Evolutionary conservation across 2,329 filamentous ascomycete genomes (phyloP).

Genomic region (Colletotrichum cuscutae): DNA sequence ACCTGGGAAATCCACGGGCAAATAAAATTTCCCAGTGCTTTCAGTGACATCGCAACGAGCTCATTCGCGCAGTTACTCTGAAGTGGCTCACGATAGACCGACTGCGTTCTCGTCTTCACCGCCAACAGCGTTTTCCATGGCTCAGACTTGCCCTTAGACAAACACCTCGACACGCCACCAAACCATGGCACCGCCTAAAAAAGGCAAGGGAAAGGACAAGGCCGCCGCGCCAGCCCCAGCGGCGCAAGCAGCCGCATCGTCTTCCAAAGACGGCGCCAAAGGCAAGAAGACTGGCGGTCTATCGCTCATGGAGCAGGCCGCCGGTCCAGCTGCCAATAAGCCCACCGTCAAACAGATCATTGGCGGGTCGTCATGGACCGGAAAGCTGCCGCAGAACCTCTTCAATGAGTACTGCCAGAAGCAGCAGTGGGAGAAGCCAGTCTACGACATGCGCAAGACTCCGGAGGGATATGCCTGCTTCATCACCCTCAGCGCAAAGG

Average conservation of each 20-base stretch:
- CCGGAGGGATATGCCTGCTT: slow-evolving; percentile 81
- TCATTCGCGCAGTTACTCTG: slow-evolving; percentile 2
- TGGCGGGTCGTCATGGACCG: slow-evolving; percentile 95
- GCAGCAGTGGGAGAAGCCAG: slow-evolving; percentile 93
- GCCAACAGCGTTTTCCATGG: not conserved
- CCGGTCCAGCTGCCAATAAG: slow-evolving; percentile 51
- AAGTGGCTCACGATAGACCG: not conserved
- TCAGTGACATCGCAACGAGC: slow-evolving; percentile 7
- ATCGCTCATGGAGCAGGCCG: slow-evolving; percentile 44
- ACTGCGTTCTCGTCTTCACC: not conserved
- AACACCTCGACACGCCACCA: not conserved
- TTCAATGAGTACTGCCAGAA: slow-evolving; percentile 95
- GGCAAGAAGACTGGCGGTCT: slow-evolving; percentile 52
- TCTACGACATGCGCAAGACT: slow-evolving; percentile 84
- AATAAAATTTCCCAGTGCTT: slow-evolving; percentile 20
- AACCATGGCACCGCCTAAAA: slow-evolving; percentile 32
- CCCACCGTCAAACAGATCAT: slow-evolving; percentile 83
- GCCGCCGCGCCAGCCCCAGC: slow-evolving; percentile 49
- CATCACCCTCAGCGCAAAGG: slow-evolving; percentile 79
- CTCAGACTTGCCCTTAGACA: not conserved
- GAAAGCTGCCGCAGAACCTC: slow-evolving; percentile 93
- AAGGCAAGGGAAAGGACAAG: slow-evolving; percentile 55
- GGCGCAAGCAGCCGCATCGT: slow-evolving; percentile 40
- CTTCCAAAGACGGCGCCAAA: slow-evolving; percentile 63
- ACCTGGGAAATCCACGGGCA: not conserved